A percentile compares a stretch with the other conserved stretches of the same genome.
These are phyloP conservation scores for Crucibulum laeve DNA, from an alignment of 768 basidiomycete genomes.

Conservation along the genomic window DNA sequence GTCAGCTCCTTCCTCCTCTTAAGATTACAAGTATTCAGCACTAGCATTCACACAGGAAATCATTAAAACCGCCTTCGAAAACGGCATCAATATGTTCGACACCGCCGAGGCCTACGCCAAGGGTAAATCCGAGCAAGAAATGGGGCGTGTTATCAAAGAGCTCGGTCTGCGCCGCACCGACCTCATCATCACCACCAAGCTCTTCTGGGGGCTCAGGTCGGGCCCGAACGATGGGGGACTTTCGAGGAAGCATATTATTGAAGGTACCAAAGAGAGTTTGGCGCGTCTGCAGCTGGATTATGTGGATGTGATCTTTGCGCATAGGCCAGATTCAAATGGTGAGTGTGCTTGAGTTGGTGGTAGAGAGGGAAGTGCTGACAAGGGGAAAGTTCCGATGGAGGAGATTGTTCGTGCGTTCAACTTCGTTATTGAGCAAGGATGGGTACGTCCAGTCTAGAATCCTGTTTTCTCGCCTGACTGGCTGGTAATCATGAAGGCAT, in stretches of 20 bases:
- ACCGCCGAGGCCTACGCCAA: constrained; percentile 61
- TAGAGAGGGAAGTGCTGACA: neutral
- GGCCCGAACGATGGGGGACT: constrained; percentile 58
- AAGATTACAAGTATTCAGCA: neutral
- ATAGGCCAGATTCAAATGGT: constrained; percentile 59
- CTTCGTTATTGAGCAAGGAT: constrained; percentile 68
- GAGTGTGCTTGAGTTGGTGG: constrained; percentile 6
- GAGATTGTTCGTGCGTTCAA: constrained; percentile 82
- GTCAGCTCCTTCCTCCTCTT: constrained; percentile 18
- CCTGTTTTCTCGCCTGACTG: neutral
- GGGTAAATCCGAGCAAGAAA: constrained; percentile 71
- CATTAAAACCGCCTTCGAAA: constrained; percentile 72
- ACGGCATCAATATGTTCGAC: constrained; percentile 75
- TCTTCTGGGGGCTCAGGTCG: constrained; percentile 67
- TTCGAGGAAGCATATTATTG: constrained; percentile 66
- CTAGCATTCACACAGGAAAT: constrained; percentile 47
- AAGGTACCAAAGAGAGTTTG: constrained; percentile 65
- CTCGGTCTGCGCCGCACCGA: constrained; percentile 62
- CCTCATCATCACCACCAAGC: constrained; percentile 74
- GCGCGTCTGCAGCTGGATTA: constrained; percentile 72
- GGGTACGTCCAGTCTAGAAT: constrained; percentile 31
- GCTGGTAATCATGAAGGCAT: constrained; percentile 30
- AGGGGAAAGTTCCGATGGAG: constrained; percentile 64
- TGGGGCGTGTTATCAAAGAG: constrained; percentile 80
- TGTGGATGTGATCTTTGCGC: constrained; percentile 70